Evolutionary conservation across 2,329 filamentous ascomycete species (phyloP), one percentile per base, ranked within the genome.

Genomic region (Nothopassalora personata): DNA sequence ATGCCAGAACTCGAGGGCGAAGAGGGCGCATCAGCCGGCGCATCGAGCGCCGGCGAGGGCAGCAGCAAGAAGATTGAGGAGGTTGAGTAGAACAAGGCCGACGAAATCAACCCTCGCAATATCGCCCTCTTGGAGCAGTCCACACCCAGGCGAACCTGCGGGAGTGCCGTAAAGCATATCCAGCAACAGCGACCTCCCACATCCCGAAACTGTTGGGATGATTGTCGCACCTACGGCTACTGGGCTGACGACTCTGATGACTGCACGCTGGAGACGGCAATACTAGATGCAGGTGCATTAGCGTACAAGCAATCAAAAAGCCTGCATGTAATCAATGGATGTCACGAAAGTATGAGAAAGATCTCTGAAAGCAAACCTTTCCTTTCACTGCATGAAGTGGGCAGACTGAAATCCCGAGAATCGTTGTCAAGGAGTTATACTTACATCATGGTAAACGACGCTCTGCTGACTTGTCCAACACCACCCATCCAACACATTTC

Each of bases 1-100:
- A 91, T 96, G 86, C 91, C 91, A 59, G 85, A 84, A 67, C 85
- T 95, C 53, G 88, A 90, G 74, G 86, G 81, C 30, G 85, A 86
- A 60, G 82, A 79, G 39, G 65, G 66, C 33, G 67, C 68, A 48
- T 63, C 64, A 43, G 66, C 63, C 15, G 65, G 56, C 34, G 70
- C 71, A 48, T 58, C 62, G 9, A 69, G 49, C 28, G 30, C 23
- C 28, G 49, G 70, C 62, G 74, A 74, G 64, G 71, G 71, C 62
- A 66, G 62, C 54, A 64, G 62, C 54, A 65, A 64, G 62, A 77
- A 79, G 76, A 79, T 80, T 61, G 76, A 80, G 70, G 78, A 80
- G 68, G 74, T 80, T 52, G 71, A 72, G 65, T 73, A 70, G 62
- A 61, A 18, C 34, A 34, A 34, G 7, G 4, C 11, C 31, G 23